These are phyloP conservation scores for Austropuccinia psidii DNA, from an alignment of 1,284 basidiomycete species.

Conservation along the genomic window DNA sequence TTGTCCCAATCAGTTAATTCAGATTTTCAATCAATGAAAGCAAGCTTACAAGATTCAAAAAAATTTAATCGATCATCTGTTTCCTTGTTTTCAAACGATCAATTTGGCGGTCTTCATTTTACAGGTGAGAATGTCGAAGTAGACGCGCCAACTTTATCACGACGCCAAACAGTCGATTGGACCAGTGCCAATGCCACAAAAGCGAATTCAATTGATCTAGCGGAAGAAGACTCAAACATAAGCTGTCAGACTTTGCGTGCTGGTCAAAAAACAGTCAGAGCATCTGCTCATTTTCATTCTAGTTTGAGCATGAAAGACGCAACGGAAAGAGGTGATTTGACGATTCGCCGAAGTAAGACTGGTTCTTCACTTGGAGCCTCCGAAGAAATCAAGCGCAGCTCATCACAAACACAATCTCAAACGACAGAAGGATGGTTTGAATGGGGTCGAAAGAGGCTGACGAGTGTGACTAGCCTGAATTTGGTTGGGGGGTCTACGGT, in stretches of 20 bases:
- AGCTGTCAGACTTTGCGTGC: too few relatives aligned
- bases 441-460: conserved; percentile 36
- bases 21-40: neutral
- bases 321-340: neutral
- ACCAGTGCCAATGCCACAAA: neutral
- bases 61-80: conserved; percentile 12
- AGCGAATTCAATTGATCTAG: too few relatives aligned
- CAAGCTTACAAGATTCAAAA: conserved; percentile 12
- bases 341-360: neutral
- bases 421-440: conserved; percentile 29
- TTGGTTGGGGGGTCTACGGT: neutral
- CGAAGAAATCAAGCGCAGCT: neutral
- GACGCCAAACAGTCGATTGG: conserved; percentile 29
- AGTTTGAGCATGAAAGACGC: too few relatives aligned
- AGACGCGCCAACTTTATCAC: neutral
- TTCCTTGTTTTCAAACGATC: conserved; percentile 3
- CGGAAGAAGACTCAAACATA: too few relatives aligned
- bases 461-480: conserved; percentile 36
- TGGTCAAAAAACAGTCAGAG: too few relatives aligned
- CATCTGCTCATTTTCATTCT: too few relatives aligned
- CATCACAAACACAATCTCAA: neutral
- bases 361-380: conserved; percentile 12
- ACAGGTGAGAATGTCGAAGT: neutral
- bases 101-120: neutral
- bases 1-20: neutral